A percentile compares a stretch with the other conserved stretches of the same genome.
Evolutionary conservation across 352 stramenopile genomes (phyloP).

Genomic region (Poterioochromonas sp.): DNA sequence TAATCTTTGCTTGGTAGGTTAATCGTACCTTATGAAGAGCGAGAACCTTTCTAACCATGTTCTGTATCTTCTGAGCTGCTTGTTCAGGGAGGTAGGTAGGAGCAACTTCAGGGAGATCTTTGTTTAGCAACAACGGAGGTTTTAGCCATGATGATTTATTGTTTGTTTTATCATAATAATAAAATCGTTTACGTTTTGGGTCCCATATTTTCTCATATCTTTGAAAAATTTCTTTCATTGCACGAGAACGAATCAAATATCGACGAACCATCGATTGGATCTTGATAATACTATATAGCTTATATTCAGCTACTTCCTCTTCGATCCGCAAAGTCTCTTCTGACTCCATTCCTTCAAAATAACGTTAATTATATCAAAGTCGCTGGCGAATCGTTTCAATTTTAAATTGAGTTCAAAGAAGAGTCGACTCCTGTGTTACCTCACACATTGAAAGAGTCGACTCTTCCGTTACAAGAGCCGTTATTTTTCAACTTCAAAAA

Average conservation of each 20-base stretch:
- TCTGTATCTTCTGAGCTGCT: conserved; percentile 17
- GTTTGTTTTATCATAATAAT: conserved; percentile 23
- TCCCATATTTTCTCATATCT: conserved; percentile 23
- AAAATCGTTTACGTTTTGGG: conserved; percentile 5
- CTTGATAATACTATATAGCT: background rate
- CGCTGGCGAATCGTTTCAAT: no score
- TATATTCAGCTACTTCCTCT: no score
- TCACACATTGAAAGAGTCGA: no score
- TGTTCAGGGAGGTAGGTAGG: background rate
- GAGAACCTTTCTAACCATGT: background rate
- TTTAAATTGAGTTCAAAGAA: no score
- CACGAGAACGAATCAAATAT: background rate
- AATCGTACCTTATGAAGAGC: background rate
- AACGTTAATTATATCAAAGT: no score
- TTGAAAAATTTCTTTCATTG: background rate
- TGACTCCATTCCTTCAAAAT: no score
- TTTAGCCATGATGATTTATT: conserved; percentile 14
- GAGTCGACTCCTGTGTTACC: no score
- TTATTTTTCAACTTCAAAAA: no score
- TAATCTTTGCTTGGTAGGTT: background rate
- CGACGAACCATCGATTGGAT: background rate
- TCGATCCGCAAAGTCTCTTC: no score
- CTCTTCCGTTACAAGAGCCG: no score
- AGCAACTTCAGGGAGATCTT: conserved; percentile 1
- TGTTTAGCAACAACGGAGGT: background rate